Base-by-base conservation (phyloP, 805 yeast genomes). In the Kuraishia capsulata region DNA sequence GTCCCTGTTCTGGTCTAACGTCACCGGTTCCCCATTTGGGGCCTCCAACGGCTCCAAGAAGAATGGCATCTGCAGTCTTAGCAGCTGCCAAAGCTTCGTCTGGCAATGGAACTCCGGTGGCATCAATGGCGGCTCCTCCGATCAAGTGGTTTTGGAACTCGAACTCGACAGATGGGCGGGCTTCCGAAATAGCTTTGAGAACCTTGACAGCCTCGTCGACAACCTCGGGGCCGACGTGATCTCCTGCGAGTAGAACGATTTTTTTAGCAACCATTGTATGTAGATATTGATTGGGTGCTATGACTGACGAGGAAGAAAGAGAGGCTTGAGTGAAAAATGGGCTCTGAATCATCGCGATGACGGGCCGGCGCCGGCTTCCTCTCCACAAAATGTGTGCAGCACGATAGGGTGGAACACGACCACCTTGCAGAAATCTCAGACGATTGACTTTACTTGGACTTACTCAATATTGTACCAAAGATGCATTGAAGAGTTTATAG, bases 111-210 rank as follows among this genome's bases (percentile, higher is more conserved):
- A 59, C 80, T 39, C 98, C 98, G 33, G 94, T 81, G 41, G 96
- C 96, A 59, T 92, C 98, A 54, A 92, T 90, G 35, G 97, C 95
- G 37, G 97, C 97, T 53, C 98, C 98, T 46, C 98, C 98, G 51
- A 92, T 90, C 52, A 90, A 71, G 55, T 89, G 96, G 45, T 82
- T 64, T 53, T 82, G 71, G 59, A 87, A 86, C 38, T 82, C 76
- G 56, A 92, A 89, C 54, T 78, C 64, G 52, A 82, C 65, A 13
- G 52, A 56, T 32, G 80, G 72, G 35, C 70, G 68, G 33, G 59
- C 77, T 43, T 68, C 70, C 49, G 76, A 75, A 49, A 90, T 83
- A 39, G 96, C 87, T 42, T 78, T 69, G 44, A 92, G 71, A 24
- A 92, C 96, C 60, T 90, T 90, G 52, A 89, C 39, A 36, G 98